Conservation (phyloP, 192 early-diverging fungal species). For the Coemansia sp. region DNA sequence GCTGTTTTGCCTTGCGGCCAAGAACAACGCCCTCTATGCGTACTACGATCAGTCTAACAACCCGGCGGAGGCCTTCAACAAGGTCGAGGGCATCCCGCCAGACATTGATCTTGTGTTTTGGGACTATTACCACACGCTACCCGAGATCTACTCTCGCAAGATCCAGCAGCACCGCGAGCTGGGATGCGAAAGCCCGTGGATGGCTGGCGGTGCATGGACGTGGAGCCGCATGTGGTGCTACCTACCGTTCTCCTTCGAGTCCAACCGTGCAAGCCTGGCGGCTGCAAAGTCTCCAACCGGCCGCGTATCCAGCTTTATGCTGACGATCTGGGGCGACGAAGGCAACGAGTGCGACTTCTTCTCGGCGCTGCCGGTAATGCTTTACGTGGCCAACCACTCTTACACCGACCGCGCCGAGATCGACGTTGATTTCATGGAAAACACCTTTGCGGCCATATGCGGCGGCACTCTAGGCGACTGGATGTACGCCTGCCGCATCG, state of each 20-base stretch:
- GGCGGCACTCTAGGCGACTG: constrained; percentile 78
- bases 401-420: constrained; percentile 67
- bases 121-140: constrained; percentile 81
- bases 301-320: constrained; percentile 72
- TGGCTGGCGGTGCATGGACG: constrained; percentile 79
- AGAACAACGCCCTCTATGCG: constrained; percentile 75
- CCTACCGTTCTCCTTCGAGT: constrained; percentile 76
- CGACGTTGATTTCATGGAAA: constrained; percentile 58
- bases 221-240: constrained; percentile 84
- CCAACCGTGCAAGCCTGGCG: constrained; percentile 68
- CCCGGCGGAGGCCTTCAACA: constrained; percentile 57
- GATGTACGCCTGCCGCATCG: constrained; percentile 60
- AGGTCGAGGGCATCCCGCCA: constrained; percentile 56
- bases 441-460: constrained; percentile 72
- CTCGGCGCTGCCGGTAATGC: constrained; percentile 73
- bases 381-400: constrained; percentile 75
- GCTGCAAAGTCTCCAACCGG: constrained; percentile 61
- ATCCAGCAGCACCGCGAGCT: constrained; percentile 81
- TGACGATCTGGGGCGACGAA: constrained; percentile 89
- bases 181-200: constrained; percentile 76
- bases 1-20: constrained; percentile 66
- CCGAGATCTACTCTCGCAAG: constrained; percentile 71
- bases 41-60: constrained; percentile 75
- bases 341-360: constrained; percentile 89
- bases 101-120: constrained; percentile 76